Base-by-base conservation (phyloP, 495 filamentous ascomycete species). In the Lasiosphaeria ovina region DNA sequence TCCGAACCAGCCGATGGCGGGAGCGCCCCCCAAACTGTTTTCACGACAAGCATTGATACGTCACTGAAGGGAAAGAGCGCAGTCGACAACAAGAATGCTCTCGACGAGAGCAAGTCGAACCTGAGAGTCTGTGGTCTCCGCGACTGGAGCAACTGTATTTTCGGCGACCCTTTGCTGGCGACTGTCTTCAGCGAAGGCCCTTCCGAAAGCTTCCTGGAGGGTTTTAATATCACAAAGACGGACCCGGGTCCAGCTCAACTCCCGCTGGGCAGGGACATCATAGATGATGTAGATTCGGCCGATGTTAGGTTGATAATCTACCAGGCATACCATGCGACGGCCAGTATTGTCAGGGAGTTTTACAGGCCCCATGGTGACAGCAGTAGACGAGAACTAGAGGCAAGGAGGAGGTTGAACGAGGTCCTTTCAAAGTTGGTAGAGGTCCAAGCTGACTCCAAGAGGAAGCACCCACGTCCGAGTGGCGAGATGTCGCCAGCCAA, bases 161-260 rank as follows among this genome's bases (percentile, higher is more conserved):
- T 86, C 64, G 85, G 85, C 36, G 85, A 88, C 62, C 83, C 84
- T 3, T 69, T 83, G 16, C 68, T 88, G 48, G 76, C 75, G 3
- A 74, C 73, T 4, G 77, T 75, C 5, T 85, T 86, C 62, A 69
- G 66, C 50, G 75, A 74, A 11, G 66, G 24, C 35, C 75, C 76
- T 0, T 76, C 72, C 10, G 62, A 73, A 9, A 76, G 73, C 2
- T 83, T 85, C 59, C 67, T 79, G 1, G 62, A 61, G 34, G 75
- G 75, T 8, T 72, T 62, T 52, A 63, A 63, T 53, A 31, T 14
- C 45, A 38, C 45, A 45, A 44, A 51, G 36, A 62, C 35, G 45
- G 14, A 42, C 14, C 24, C 12, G 36, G 17, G 33, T 9, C 12
- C n/a, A 10, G 12, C 12, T 32, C 24, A 8, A 55, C 7, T 36